Conservation (phyloP, 2,329 filamentous ascomycete genomes). For the Colletotrichum kahawae region DNA sequence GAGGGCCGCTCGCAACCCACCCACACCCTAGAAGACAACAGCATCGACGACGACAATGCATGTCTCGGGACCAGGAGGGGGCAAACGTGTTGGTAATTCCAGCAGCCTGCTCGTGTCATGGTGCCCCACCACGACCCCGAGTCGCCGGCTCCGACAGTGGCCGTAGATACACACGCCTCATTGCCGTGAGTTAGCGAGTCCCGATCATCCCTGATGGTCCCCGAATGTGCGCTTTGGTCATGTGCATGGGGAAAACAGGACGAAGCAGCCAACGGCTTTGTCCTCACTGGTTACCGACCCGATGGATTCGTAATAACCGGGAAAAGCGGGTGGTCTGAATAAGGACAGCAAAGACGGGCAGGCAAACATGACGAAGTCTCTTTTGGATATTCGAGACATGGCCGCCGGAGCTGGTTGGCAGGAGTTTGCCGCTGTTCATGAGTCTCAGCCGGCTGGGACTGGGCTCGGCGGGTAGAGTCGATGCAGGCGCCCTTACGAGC, state of each 20-base stretch:
- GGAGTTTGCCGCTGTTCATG: neutral
- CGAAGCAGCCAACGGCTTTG: neutral
- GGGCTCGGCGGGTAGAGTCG: neutral
- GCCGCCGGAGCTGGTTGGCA: neutral
- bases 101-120: neutral
- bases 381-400: neutral
- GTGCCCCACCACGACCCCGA: neutral
- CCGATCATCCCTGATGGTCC: neutral
- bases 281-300: neutral
- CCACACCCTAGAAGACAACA: neutral
- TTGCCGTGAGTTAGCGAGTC: neutral
- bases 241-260: neutral
- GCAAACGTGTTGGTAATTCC: neutral
- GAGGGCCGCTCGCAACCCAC: neutral
- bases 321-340: neutral
- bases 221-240: neutral
- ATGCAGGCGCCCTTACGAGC: neutral
- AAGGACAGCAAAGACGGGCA: neutral
- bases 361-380: neutral
- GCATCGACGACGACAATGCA: neutral
- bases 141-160: neutral
- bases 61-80: neutral
- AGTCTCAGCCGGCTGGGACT: neutral
- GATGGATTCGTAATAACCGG: neutral
- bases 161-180: neutral